Percentiles rank a stretch among this genome's conserved stretches.
phyloP scores from a whole-genome alignment of 495 filamentous ascomycete genomes.

The Penicillium nucicola region DNA sequence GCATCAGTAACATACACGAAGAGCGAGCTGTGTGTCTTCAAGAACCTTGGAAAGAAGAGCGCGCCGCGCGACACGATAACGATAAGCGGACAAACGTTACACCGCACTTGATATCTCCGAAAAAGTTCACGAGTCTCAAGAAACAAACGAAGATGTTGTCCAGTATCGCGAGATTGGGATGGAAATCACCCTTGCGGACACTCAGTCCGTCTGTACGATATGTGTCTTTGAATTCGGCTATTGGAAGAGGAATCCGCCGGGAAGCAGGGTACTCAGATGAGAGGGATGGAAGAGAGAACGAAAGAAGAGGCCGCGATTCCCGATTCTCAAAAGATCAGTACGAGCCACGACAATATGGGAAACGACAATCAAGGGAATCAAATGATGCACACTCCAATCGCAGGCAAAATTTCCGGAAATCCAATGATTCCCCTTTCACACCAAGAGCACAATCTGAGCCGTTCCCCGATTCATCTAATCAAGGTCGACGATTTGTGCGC shows the following conservation, averaged over 20 bases:
- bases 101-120: background rate
- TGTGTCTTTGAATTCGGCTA: constrained; percentile 56
- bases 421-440: background rate
- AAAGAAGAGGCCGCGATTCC: too few relatives aligned
- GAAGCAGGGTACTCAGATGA: constrained; percentile 10
- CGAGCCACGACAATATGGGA: background rate
- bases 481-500: background rate
- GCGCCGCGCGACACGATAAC: constrained; percentile 2
- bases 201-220: constrained; percentile 18
- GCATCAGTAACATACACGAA: background rate
- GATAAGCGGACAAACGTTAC: background rate
- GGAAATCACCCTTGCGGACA: too few relatives aligned
- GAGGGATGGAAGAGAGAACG: too few relatives aligned
- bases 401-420: background rate
- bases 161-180: background rate
- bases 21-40: background rate
- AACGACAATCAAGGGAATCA: background rate
- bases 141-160: background rate
- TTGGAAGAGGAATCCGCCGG: constrained; percentile 49
- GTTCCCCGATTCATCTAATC: background rate
- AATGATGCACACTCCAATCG: background rate
- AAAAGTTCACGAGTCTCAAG: background rate
- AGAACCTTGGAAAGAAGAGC: background rate
- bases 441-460: too few relatives aligned
- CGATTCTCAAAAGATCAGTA: constrained; percentile 5